Percentiles rank a stretch among this genome's conserved stretches.
phyloP scores from a whole-genome alignment of 2,329 filamentous ascomycete species.

The Aspergillus felis region DNA sequence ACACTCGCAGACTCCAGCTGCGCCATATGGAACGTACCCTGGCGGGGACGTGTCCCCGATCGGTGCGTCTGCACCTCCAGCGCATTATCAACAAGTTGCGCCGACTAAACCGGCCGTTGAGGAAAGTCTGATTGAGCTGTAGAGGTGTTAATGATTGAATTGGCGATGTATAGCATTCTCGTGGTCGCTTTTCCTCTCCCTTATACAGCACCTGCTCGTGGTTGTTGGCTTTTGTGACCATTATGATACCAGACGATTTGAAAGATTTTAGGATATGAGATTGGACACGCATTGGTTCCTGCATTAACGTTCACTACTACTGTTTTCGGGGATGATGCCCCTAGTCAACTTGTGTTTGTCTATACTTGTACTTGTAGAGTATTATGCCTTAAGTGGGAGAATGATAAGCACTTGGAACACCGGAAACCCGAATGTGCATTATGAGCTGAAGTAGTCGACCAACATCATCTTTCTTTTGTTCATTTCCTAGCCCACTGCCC shows the following conservation, averaged over 20 bases:
- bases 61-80: slow-evolving; percentile 10
- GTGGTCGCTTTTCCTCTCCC: not conserved
- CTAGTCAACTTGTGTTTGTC: too few relatives aligned
- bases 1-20: slow-evolving; percentile 11
- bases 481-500: not conserved
- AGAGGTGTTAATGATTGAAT: slow-evolving; percentile 3
- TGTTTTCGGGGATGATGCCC: not conserved
- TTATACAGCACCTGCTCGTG: not conserved
- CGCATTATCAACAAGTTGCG: slow-evolving; percentile 18
- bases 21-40: slow-evolving; percentile 14
- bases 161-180: slow-evolving; percentile 8
- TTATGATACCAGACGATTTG: slow-evolving; percentile 26
- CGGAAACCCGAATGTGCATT: not conserved
- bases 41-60: slow-evolving; percentile 16
- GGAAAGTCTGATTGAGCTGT: slow-evolving; percentile 31
- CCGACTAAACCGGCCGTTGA: slow-evolving; percentile 23
- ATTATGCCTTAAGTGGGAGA: too few relatives aligned
- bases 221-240: slow-evolving; percentile 8
- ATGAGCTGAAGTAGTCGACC: not conserved
- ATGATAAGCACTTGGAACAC: not conserved
- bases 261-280: slow-evolving; percentile 17
- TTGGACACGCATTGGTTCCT: slow-evolving; percentile 9
- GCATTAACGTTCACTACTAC: not conserved
- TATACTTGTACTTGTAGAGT: not conserved
- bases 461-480: not conserved